Percentiles rank a stretch among this genome's conserved stretches.
These are phyloP conservation scores for Sporothrix brunneoviolacea DNA, from an alignment of 2,329 filamentous ascomycete genomes.

Conservation along the genomic window DNA sequence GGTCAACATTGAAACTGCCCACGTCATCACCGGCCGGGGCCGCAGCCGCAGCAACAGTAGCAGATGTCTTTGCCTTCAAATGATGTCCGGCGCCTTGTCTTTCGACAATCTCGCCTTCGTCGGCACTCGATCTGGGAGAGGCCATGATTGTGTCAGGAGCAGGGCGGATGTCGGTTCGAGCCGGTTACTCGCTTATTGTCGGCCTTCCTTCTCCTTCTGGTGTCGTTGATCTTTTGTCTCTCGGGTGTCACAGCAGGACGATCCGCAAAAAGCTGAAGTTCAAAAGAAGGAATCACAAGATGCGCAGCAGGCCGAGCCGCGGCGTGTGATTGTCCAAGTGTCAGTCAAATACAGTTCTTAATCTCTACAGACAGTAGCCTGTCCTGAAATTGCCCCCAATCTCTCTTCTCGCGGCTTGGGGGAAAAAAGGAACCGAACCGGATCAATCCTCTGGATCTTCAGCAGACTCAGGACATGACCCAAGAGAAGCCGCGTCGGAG, in stretches of 20 bases:
- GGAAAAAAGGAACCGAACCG: constrained; percentile 23
- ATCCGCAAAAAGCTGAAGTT: constrained; percentile 13
- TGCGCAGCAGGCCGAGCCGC: constrained; percentile 10
- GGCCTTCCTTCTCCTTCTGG: background rate
- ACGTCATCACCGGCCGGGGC: constrained; percentile 38
- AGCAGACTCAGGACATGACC: constrained; percentile 21
- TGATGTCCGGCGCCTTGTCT: constrained; percentile 49
- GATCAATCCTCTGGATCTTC: constrained; percentile 24
- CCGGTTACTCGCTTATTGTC: background rate
- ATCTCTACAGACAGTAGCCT: background rate
- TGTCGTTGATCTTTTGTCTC: background rate
- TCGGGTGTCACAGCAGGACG: constrained; percentile 16
- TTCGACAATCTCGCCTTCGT: constrained; percentile 83
- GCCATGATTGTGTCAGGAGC: too few relatives aligned
- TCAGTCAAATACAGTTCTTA: constrained; percentile 14
- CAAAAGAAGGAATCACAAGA: constrained; percentile 16
- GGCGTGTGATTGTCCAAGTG: constrained; percentile 12
- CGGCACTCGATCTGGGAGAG: constrained; percentile 52
- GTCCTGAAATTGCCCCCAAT: background rate
- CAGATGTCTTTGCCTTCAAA: constrained; percentile 81
- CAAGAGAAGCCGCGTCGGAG: constrained; percentile 1
- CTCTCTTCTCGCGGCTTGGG: background rate
- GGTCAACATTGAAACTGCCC: constrained; percentile 84
- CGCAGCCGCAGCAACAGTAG: constrained; percentile 12
- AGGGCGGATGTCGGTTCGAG: too few relatives aligned